Conservation (phyloP, 73 alveolate species). For the Stentor coeruleus region DNA sequence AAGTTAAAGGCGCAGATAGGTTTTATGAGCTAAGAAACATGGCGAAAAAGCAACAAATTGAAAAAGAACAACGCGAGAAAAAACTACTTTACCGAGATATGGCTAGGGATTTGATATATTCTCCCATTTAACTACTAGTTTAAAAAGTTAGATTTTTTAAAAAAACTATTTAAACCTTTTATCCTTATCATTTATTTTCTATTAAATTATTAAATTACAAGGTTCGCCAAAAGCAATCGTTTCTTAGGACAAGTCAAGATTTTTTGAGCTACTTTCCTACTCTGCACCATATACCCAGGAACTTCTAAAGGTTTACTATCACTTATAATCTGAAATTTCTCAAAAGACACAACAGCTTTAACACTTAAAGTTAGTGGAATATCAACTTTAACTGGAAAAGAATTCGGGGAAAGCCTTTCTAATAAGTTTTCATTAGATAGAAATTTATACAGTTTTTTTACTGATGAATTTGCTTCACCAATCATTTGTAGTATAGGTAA, state of each 20-base stretch:
- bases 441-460: conserved; percentile 5
- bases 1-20: conserved; percentile 13
- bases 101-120: not conserved
- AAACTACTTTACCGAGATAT: not conserved
- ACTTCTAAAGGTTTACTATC: not conserved
- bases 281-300: not conserved
- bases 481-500: not conserved
- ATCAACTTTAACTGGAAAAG: conserved; percentile 26
- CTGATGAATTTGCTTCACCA: not conserved
- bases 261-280: conserved; percentile 25
- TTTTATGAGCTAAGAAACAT: not conserved
- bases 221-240: conserved; percentile 26
- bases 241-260: conserved; percentile 25
- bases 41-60: not conserved
- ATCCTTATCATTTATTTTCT: no score
- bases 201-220: not conserved
- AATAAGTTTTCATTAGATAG: not conserved
- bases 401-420: not conserved
- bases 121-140: not conserved
- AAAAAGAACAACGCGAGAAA: conserved; percentile 1
- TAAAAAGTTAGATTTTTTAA: no score
- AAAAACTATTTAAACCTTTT: no score
- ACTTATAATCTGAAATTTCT: not conserved
- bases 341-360: conserved; percentile 17
- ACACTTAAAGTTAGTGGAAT: conserved; percentile 7